Conservation (phyloP, 2,329 filamentous ascomycete genomes). For the Microsporum audouinii region DNA sequence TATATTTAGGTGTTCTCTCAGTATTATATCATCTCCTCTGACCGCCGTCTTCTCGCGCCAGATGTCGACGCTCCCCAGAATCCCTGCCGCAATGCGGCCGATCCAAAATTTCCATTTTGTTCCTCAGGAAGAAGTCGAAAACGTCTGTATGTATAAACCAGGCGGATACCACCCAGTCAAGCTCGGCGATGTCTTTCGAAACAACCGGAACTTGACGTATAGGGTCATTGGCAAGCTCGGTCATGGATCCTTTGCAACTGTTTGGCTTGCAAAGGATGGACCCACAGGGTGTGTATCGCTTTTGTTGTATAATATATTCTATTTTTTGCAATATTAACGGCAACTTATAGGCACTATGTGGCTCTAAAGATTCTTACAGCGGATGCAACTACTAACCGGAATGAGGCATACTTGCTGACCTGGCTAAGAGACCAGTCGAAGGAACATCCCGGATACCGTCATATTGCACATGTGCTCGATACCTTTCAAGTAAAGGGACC, state of each 20-base stretch:
- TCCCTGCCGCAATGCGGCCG: background rate
- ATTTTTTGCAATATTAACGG: background rate
- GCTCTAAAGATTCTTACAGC: constrained; percentile 1
- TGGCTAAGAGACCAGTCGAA: constrained; percentile 10
- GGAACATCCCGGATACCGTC: background rate
- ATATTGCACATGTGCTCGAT: constrained; percentile 30
- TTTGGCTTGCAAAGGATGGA: constrained; percentile 27
- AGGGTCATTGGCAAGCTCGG: constrained; percentile 30
- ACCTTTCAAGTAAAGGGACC: constrained; percentile 32
- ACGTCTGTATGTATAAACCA: constrained; percentile 13
- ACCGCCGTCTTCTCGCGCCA: too few relatives aligned
- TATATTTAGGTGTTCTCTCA: too few relatives aligned
- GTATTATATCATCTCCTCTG: too few relatives aligned
- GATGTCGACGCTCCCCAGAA: background rate
- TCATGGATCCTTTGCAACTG: constrained; percentile 27
- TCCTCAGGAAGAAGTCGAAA: constrained; percentile 3
- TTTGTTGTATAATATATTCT: constrained; percentile 7
- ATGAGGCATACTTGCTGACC: background rate
- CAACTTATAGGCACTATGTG: background rate
- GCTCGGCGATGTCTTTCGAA: constrained; percentile 22
- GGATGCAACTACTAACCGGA: background rate
- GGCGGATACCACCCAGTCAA: constrained; percentile 28
- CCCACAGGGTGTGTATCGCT: background rate
- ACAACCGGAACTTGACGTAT: constrained; percentile 20
- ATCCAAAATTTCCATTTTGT: constrained; percentile 6